Evolutionary conservation across 2,329 filamentous ascomycete species (phyloP), one percentile per base, ranked within the genome.

Genomic region (Botrytis aclada): DNA sequence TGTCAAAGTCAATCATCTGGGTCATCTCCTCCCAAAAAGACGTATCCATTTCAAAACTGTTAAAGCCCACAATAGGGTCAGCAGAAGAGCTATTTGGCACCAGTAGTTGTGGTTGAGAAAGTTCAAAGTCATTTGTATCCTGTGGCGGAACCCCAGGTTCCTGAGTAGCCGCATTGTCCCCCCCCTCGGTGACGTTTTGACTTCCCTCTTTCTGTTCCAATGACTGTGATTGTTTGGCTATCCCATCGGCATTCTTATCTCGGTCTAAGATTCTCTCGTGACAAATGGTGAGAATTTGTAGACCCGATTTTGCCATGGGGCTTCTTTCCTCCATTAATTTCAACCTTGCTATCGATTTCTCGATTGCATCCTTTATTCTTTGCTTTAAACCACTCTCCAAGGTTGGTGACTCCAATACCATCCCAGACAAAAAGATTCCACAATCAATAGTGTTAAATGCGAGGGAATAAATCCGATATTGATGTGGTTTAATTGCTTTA

Each of bases 371-470:
- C 71, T 62, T 56, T 39, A 70, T 70, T 60, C 18, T 62, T 25
- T 39, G n/a, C 67, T 62, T 29, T 25, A 63, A 12, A 45, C 14
- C 7, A 41, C 4, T 12, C 20, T 62, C 54, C 37, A 70, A 16
- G 22, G 32, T 20, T 9, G 47, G 65, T 56, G 45, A 54, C n/a
- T 54, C 65, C 18, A 69, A 54, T 39, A 37, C 16, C 8, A 69
- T 69, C 16, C 65, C 65, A 12, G 65, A 51, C 22, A 69, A 54
- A 22, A 69, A 9, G 8, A 69, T 56, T 56, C 65, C 65, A 69
- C 45, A 51, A 25, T 69, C 71, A 29, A 73, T 71, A 10, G 71
- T 66, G 10, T 64, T 73, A 29, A 73, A 75, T 29, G 74, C 60
- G 25, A 72, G 58, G 20, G 56, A 39, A 41, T 72, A 75, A 20